Percentiles rank a stretch among this genome's conserved stretches.
Evolutionary conservation across 2,329 filamentous ascomycete genomes (phyloP).

Genomic region (Alternaria infectoria): DNA sequence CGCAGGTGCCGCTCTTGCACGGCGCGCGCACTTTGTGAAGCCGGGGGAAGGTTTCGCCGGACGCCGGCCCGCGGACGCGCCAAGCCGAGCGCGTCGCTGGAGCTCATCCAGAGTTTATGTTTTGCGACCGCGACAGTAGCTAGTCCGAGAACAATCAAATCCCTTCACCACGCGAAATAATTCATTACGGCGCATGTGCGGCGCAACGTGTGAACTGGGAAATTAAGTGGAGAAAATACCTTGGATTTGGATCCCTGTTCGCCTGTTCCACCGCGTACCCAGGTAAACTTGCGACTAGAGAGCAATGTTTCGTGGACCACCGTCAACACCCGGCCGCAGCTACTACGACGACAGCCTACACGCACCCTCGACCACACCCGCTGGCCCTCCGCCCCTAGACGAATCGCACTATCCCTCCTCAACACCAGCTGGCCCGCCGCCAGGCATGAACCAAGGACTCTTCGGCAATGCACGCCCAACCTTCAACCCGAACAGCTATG

Average conservation of each 20-base stretch:
- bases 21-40: neutral
- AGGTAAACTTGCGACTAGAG: neutral
- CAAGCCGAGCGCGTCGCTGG: constrained; percentile 26
- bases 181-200: constrained; percentile 1
- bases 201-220: neutral
- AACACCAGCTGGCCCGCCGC: constrained; percentile 62
- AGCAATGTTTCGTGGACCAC: constrained; percentile 46
- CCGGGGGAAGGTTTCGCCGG: constrained; percentile 6
- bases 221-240: neutral
- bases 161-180: neutral
- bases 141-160: constrained; percentile 1
- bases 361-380: constrained; percentile 63
- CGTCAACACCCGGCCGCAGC: constrained; percentile 44
- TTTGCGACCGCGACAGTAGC: constrained; percentile 19
- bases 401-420: constrained; percentile 55
- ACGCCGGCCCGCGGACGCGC: constrained; percentile 6
- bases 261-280: neutral
- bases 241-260: constrained; percentile 10
- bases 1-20: neutral
- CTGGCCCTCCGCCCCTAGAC: constrained; percentile 60
- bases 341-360: constrained; percentile 33
- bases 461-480: constrained; percentile 60
- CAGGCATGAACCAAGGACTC: constrained; percentile 50
- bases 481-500: constrained; percentile 26
- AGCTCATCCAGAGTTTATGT: constrained; percentile 22